These are phyloP conservation scores for Ascochyta clinopodiicola DNA, from an alignment of 2,329 filamentous ascomycete species.

Conservation along the genomic window DNA sequence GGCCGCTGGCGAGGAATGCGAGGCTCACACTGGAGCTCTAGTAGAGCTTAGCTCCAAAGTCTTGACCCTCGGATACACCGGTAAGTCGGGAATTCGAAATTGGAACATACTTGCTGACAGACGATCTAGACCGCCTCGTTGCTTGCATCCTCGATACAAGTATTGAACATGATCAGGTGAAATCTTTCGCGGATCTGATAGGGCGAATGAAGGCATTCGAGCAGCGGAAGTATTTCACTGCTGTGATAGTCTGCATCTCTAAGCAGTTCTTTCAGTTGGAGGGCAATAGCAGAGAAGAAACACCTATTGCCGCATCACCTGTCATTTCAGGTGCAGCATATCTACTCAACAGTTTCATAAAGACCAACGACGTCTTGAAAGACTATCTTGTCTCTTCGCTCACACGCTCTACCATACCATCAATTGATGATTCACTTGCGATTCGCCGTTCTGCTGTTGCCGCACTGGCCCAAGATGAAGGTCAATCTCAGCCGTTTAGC, in stretches of 20 bases:
- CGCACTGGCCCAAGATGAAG: conserved; percentile 48
- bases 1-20: conserved; percentile 44
- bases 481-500: conserved; percentile 35
- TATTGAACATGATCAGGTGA: conserved; percentile 19
- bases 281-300: conserved; percentile 18
- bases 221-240: conserved; percentile 54
- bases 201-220: conserved; percentile 55
- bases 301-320: conserved; percentile 20
- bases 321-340: conserved; percentile 33
- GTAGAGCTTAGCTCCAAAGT: conserved; percentile 62
- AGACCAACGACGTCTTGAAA: conserved; percentile 36
- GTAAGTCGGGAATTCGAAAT: conserved; percentile 40
- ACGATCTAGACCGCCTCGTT: conserved; percentile 31
- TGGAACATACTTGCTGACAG: neutral
- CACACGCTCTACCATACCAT: conserved; percentile 47
- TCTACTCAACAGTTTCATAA: conserved; percentile 32
- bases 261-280: conserved; percentile 29
- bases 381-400: conserved; percentile 44
- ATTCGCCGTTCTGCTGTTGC: conserved; percentile 50
- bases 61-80: conserved; percentile 74
- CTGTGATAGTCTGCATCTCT: conserved; percentile 35
- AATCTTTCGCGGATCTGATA: conserved; percentile 47
- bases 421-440: conserved; percentile 37
- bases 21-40: conserved; percentile 39
- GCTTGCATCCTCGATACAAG: conserved; percentile 24